These are phyloP conservation scores for Athelia sp. DNA, from an alignment of 1,284 basidiomycete species.

Conservation along the genomic window DNA sequence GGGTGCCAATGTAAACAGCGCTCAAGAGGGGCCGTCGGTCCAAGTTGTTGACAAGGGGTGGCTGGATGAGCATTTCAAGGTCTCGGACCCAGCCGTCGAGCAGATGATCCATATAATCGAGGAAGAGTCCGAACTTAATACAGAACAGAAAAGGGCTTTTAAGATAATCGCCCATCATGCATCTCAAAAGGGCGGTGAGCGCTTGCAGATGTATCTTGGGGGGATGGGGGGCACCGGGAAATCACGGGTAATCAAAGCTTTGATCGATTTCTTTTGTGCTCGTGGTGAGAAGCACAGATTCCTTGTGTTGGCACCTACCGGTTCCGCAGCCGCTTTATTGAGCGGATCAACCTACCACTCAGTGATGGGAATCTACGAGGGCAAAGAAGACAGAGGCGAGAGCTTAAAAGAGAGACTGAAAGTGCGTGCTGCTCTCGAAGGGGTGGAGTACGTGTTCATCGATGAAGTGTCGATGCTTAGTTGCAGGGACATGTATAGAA, in stretches of 20 bases:
- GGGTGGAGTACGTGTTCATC: conserved; percentile 29
- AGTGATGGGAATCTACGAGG: conserved; percentile 19
- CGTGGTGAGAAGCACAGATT: conserved; percentile 21
- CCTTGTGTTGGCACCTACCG: conserved; percentile 29
- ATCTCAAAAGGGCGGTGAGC: conserved; percentile 10
- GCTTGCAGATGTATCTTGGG: conserved; percentile 29
- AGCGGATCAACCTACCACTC: conserved; percentile 34
- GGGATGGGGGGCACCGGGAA: conserved; percentile 34
- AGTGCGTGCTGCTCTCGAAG: conserved; percentile 13
- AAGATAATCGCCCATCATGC: conserved; percentile 26
- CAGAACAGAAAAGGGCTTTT: conserved; percentile 28
- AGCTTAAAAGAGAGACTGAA: not conserved
- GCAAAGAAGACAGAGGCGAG: not conserved
- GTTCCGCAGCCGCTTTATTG: conserved; percentile 29
- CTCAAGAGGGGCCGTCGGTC: too few relatives aligned
- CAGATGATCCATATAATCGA: not conserved
- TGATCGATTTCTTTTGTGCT: conserved; percentile 21
- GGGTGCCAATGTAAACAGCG: too few relatives aligned
- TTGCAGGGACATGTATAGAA: conserved; percentile 20
- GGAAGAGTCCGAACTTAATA: conserved; percentile 17
- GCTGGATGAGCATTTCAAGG: not conserved
- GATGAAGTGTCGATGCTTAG: conserved; percentile 34
- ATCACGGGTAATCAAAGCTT: conserved; percentile 25
- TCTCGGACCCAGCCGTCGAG: not conserved
- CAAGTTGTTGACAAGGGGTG: not conserved